These are phyloP conservation scores for Collariella sp. DNA, from an alignment of 495 filamentous ascomycete genomes.

Conservation along the genomic window DNA sequence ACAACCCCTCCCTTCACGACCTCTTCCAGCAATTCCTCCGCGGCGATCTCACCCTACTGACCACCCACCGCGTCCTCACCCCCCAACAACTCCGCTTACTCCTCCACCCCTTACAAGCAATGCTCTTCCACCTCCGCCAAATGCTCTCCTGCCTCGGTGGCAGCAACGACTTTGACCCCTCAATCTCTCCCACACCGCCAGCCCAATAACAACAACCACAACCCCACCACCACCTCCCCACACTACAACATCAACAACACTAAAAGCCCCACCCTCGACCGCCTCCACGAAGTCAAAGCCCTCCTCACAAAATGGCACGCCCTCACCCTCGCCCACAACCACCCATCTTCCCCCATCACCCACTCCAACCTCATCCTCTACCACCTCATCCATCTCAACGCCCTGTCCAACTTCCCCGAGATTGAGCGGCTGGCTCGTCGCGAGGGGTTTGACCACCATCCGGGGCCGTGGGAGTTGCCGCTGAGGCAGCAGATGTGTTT, in stretches of 20 bases:
- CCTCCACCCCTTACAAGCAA: constrained; percentile 44
- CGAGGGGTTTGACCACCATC: constrained; percentile 41
- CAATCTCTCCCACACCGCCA: constrained; percentile 23
- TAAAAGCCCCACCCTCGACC: constrained; percentile 42
- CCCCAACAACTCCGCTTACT: constrained; percentile 43
- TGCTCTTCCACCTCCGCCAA: constrained; percentile 42
- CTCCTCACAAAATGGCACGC: constrained; percentile 52
- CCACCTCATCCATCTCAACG: constrained; percentile 55
- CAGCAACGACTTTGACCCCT: constrained; percentile 25
- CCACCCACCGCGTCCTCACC: constrained; percentile 29
- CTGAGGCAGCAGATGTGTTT: constrained; percentile 46
- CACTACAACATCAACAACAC: constrained; percentile 32
- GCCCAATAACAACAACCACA: constrained; percentile 42
- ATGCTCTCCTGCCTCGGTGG: constrained; percentile 39
- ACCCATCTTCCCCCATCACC: constrained; percentile 33
- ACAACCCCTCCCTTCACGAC: constrained; percentile 45
- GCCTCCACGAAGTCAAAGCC: constrained; percentile 47
- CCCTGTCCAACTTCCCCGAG: constrained; percentile 48
- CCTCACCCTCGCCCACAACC: constrained; percentile 32
- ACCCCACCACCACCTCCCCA: too few species aligned
- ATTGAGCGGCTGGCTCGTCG: constrained; percentile 50
- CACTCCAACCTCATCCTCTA: constrained; percentile 53
- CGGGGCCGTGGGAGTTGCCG: constrained; percentile 41
- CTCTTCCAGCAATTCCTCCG: constrained; percentile 49
- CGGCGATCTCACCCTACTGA: constrained; percentile 35